A percentile compares a stretch with the other conserved stretches of the same genome.
phyloP scores from a whole-genome alignment of 2,329 filamentous ascomycete genomes.

The Penicillium sp. region DNA sequence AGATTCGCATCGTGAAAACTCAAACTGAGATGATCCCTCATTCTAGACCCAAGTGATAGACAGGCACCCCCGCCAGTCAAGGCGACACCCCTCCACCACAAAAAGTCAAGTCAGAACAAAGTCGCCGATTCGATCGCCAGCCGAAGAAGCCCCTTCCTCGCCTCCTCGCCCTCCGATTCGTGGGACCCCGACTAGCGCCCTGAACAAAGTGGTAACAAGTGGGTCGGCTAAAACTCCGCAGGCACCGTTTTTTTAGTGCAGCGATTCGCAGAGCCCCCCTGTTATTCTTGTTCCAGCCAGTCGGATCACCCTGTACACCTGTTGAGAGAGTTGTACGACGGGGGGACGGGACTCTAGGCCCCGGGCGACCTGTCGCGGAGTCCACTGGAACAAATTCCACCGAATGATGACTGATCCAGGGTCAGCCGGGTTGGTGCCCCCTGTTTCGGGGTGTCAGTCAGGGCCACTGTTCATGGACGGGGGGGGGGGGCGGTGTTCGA shows the following conservation, averaged over 20 bases:
- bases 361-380: constrained; percentile 11
- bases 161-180: constrained; percentile 14
- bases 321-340: neutral
- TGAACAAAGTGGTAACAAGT: neutral
- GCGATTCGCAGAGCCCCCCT: constrained; percentile 6
- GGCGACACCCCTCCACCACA: neutral
- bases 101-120: neutral
- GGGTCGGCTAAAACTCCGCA: neutral
- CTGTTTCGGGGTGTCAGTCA: constrained; percentile 6
- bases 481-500: neutral
- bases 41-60: constrained; percentile 26
- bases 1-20: neutral
- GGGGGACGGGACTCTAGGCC: neutral
- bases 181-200: neutral
- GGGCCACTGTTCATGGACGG: neutral
- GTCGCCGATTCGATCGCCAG: constrained; percentile 1
- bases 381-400: neutral
- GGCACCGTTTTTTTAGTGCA: neutral
- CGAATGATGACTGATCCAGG: constrained; percentile 14
- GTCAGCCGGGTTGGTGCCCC: neutral
- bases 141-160: neutral
- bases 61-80: constrained; percentile 11
- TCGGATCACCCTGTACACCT: constrained; percentile 9
- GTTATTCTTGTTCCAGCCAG: constrained; percentile 6
- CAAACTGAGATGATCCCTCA: neutral